Base-by-base conservation (phyloP, 176 grass and related monocot species). In the Hsuehochloa calcarea region DNA sequence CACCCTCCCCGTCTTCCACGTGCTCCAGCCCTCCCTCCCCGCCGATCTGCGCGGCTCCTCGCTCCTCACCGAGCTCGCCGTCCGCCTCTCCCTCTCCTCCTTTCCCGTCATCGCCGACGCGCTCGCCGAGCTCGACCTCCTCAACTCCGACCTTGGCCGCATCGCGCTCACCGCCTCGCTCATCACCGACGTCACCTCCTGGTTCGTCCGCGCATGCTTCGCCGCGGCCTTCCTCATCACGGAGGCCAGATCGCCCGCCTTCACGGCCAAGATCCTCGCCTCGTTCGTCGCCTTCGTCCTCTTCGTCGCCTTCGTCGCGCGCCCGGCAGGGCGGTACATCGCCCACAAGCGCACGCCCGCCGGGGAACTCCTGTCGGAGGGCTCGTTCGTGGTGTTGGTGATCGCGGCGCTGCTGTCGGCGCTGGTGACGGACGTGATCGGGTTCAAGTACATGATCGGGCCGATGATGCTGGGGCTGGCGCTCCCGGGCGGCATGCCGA, bases 71-170 rank as follows among this genome's bases (percentile, higher is more conserved):
- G 86, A 90, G 70, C 19, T 97, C 65, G 84, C 86, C 41, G 20
- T 87, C 0, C 86, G 92, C 41, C 90, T 94, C 7, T 94, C 92
- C 0, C 81, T 97, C n/a, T 85, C 94, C 4, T 94, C 94, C 4
- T 97, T 92, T 58, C 88, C 92, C 0, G 94, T 97, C 55, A 67
- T 94, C n/a, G 83, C 90, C 12, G 84, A 92, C 71, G 84, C 86
- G 73, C 89, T 97, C 23, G 81, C 74, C 17, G 92, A 97, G 84
- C 90, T 94, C 38, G 85, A 81, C 54, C 90, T 97, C 27, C 88
- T 97, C 73, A 97, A 90, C 90, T 90, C 94, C 27, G 94, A 97
- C 75, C 94, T 97, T 16, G 90, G 94, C 37, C 94, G 88, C 84
- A 83, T 94, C 74, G 94, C 86, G 72, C 81, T 97, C 34, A 89